Evolutionary conservation across 257 asterid genomes (phyloP), one percentile per base, ranked within the genome.

Genomic region (Nicotiana sylvestris): DNA sequence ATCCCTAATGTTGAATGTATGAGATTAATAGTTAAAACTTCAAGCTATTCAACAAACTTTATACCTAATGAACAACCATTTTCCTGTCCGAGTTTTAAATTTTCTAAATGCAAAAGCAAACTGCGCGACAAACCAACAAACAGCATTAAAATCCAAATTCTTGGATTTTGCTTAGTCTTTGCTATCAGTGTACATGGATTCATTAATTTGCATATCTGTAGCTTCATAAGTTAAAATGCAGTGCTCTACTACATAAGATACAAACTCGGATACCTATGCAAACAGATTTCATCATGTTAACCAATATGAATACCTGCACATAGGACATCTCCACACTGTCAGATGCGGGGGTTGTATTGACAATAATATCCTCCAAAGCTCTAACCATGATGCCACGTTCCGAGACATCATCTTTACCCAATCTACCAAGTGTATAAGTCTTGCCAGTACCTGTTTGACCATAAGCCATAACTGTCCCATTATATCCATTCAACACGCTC

Each of bases 391-490:
- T 93, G 78, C 98, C 98, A 77, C 98, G 98, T 83, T 95, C 93
- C 2, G 97, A 90, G 32, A 81, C 91, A 64, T 95, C 96, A 65
- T 90, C 92, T 86, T 89, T 92, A 76, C 98, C 96, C 84, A 93
- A 49, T 81, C 88, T 86, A 9, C 98, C 98, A 43, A 95, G 93
- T 7, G 98, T 93, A 87, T 95, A 92, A 62, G 98, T 95, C 91
- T 95, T 93, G 82, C 98, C 98, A 3, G 98, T 95, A 74, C 98
- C 97, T 16, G 98, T 93, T 91, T 93, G 98, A 60, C 98, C 98
- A 76, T 95, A 95, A 76, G 96, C 93, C 98, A 95, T 95, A 68
- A 93, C 90, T 46, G 98, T 95, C 86, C 98, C 97, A 83, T 93
- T 95, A 87, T 91, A 95, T 70, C 98, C 98, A 55, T 95, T 93